Conservation (phyloP, 306 rosid species). For the Fragaria nilgerrensis region DNA sequence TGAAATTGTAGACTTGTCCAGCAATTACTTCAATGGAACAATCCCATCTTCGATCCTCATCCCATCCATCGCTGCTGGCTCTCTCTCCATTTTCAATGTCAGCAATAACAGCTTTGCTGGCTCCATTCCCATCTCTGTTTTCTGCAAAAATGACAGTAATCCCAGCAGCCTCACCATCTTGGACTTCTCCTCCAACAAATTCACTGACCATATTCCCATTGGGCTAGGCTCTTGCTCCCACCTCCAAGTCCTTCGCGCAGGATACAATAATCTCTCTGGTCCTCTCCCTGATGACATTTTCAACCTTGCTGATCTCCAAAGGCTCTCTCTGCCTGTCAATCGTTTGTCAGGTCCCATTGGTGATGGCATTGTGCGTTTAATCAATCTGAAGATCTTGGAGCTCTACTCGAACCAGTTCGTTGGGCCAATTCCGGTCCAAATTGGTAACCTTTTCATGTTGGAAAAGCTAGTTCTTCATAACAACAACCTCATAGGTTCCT, state of each 20-base stretch:
- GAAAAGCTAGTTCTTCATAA: constrained; percentile 55
- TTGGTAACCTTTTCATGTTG: constrained; percentile 61
- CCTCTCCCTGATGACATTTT: constrained; percentile 60
- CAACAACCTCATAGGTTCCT: constrained; percentile 60
- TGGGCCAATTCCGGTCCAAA: constrained; percentile 52
- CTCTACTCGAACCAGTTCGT: constrained; percentile 59
- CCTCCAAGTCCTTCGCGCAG: constrained; percentile 65
- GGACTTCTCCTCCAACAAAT: constrained; percentile 65
- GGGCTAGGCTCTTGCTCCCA: constrained; percentile 65
- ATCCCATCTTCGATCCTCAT: constrained; percentile 36
- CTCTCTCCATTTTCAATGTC: constrained; percentile 62
- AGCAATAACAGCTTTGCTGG: constrained; percentile 78
- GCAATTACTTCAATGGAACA: constrained; percentile 59
- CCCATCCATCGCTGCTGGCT: constrained; percentile 28
- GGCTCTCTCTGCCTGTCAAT: constrained; percentile 63
- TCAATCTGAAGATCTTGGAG: constrained; percentile 60
- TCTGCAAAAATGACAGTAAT: constrained; percentile 34
- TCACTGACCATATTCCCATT: constrained; percentile 36
- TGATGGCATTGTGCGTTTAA: constrained; percentile 41
- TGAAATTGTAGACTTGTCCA: constrained; percentile 63
- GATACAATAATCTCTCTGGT: constrained; percentile 61
- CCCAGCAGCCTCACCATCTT: constrained; percentile 31
- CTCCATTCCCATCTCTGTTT: constrained; percentile 42
- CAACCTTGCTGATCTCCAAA: constrained; percentile 38
- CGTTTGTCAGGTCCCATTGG: constrained; percentile 51